Conservation (phyloP, 371 early-diverging fungal species). For the Mortierella sp. region DNA sequence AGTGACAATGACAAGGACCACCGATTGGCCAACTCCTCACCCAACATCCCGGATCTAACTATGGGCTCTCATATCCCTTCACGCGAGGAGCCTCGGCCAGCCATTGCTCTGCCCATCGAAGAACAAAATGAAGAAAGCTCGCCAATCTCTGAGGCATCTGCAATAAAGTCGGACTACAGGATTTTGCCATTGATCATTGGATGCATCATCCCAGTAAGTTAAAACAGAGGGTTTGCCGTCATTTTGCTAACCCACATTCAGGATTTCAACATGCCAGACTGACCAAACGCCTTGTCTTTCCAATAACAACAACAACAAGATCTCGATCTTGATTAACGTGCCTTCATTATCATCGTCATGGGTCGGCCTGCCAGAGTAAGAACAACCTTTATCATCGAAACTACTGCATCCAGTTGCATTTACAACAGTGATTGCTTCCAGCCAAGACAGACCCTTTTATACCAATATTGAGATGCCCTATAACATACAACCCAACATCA, state of each 20-base stretch:
- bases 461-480: too few species aligned
- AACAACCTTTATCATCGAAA: neutral
- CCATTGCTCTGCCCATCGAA: neutral
- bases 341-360: slow-evolving; percentile 40
- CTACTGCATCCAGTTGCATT: neutral
- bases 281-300: too few species aligned
- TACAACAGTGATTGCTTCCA: neutral
- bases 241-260: too few species aligned
- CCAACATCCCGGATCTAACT: too few species aligned
- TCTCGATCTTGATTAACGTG: slow-evolving; percentile 43
- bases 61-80: too few species aligned
- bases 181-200: slow-evolving; percentile 40
- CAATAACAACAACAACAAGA: too few species aligned
- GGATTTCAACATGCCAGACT: neutral
- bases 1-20: too few species aligned
- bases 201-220: slow-evolving; percentile 45
- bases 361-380: slow-evolving; percentile 30
- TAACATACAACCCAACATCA: too few species aligned
- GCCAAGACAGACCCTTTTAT: too few species aligned
- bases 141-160: neutral
- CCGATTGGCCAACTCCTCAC: too few species aligned
- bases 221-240: neutral
- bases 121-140: neutral
- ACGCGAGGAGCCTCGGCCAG: neutral
- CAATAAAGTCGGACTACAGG: slow-evolving; percentile 22